Percentiles rank a stretch among this genome's conserved stretches.
Conservation (phyloP, 2,329 filamentous ascomycete species). For the Chaetothyriales sp. region DNA sequence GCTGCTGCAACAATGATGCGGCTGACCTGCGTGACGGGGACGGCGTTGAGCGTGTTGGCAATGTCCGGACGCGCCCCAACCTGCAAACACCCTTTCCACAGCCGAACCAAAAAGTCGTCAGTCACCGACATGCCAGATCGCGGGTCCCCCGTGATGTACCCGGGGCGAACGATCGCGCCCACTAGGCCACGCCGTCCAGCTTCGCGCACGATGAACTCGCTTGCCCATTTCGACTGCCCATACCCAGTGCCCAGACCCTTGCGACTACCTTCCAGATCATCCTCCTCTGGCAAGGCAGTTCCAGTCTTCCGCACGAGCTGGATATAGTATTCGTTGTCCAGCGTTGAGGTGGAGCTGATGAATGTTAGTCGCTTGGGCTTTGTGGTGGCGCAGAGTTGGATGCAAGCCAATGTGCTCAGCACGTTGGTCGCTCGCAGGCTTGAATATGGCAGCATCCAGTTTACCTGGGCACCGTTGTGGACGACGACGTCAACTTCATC, state of each 20-base stretch:
- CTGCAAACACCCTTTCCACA: conserved; percentile 80
- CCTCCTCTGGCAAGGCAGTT: conserved; percentile 55
- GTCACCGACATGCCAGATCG: conserved; percentile 58
- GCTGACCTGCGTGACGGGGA: conserved; percentile 74
- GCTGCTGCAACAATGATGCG: conserved; percentile 61
- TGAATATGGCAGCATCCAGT: conserved; percentile 74
- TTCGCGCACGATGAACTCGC: conserved; percentile 58
- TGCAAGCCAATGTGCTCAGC: conserved; percentile 59
- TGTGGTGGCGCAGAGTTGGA: conserved; percentile 61
- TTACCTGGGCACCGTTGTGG: conserved; percentile 66
- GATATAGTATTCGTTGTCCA: conserved; percentile 73
- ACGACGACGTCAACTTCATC: conserved; percentile 58
- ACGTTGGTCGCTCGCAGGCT: conserved; percentile 64
- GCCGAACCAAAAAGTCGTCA: conserved; percentile 80
- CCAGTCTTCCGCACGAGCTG: conserved; percentile 47
- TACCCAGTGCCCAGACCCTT: conserved; percentile 74
- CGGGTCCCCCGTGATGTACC: conserved; percentile 69
- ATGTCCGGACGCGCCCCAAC: conserved; percentile 60
- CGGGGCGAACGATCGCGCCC: conserved; percentile 68
- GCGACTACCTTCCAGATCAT: conserved; percentile 64
- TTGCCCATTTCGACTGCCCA: conserved; percentile 80
- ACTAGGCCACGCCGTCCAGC: conserved; percentile 63
- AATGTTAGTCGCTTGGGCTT: conserved; percentile 71
- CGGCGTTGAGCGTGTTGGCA: conserved; percentile 73
- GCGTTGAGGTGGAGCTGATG: conserved; percentile 65